phyloP scores from a whole-genome alignment of 805 yeast genomes.

The Metschnikowia corniflorae region DNA sequence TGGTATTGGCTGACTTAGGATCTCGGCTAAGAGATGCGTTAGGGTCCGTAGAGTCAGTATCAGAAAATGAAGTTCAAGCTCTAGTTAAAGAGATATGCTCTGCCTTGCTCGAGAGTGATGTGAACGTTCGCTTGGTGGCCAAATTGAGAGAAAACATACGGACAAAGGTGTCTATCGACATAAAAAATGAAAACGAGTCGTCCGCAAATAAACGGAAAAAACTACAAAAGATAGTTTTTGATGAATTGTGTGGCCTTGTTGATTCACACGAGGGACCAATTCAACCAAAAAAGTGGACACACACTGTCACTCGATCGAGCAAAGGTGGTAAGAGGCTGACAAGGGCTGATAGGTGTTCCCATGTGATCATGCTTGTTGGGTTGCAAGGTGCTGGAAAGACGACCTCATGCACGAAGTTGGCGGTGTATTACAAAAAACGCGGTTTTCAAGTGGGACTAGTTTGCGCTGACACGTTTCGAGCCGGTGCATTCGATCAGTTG shows the following conservation, averaged over 20 bases:
- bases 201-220: conserved; percentile 72
- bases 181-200: conserved; percentile 45
- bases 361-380: conserved; percentile 96
- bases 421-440: conserved; percentile 88
- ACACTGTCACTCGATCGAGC: conserved; percentile 18
- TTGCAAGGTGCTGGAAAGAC: conserved; percentile 99
- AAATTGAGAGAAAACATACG: conserved; percentile 61
- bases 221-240: conserved; percentile 89
- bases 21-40: conserved; percentile 41
- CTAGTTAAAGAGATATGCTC: conserved; percentile 86
- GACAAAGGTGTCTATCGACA: conserved; percentile 48
- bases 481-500: conserved; percentile 98
- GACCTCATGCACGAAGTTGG: conserved; percentile 93
- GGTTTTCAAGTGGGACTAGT: conserved; percentile 95
- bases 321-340: conserved; percentile 28
- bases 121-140: conserved; percentile 80
- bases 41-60: conserved; percentile 39
- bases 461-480: conserved; percentile 98
- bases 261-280: conserved; percentile 64
- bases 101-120: conserved; percentile 92
- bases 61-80: conserved; percentile 34
- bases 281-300: conserved; percentile 77
- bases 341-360: conserved; percentile 21
- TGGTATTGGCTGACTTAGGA: conserved; percentile 48
- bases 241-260: conserved; percentile 82